These are phyloP conservation scores for Eucalyptus fibrosa DNA, from an alignment of 345 rosid species.

Conservation along the genomic window DNA sequence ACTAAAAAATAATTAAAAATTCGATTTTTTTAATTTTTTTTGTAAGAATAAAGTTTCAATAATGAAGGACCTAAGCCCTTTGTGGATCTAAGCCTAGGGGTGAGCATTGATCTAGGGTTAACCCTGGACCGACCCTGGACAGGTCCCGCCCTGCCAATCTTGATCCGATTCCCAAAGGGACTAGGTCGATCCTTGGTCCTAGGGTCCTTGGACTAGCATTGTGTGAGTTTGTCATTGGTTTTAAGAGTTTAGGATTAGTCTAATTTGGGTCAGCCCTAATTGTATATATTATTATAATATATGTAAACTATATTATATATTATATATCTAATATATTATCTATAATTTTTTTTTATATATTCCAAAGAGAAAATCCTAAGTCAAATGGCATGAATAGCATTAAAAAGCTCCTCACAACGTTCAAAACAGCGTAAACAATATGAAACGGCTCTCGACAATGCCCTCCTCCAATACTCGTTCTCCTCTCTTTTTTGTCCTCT, in stretches of 20 bases:
- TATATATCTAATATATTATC: no score
- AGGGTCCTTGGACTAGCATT: accelerated
- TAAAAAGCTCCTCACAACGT: accelerated
- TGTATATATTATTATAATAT: no score
- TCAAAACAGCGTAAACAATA: accelerated
- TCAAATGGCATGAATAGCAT: accelerated
- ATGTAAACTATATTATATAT: no score
- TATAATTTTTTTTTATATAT: no score
- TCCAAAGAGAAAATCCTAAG: no score
- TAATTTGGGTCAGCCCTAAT: accelerated
- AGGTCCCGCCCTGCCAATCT: accelerated
- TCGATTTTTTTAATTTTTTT: no score
- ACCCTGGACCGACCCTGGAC: accelerated
- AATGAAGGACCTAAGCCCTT: no score
- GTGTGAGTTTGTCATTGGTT: accelerated
- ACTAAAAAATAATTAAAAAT: no score
- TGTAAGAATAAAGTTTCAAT: no score
- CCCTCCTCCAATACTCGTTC: accelerated
- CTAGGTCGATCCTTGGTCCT: accelerated
- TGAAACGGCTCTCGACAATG: accelerated
- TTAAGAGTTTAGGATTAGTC: accelerated
- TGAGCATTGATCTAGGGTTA: accelerated
- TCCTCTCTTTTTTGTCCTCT: accelerated
- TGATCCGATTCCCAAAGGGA: accelerated
- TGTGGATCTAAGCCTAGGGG: accelerated